phyloP scores from a whole-genome alignment of 345 rosid genomes.

The Capsella bursapastoris region DNA sequence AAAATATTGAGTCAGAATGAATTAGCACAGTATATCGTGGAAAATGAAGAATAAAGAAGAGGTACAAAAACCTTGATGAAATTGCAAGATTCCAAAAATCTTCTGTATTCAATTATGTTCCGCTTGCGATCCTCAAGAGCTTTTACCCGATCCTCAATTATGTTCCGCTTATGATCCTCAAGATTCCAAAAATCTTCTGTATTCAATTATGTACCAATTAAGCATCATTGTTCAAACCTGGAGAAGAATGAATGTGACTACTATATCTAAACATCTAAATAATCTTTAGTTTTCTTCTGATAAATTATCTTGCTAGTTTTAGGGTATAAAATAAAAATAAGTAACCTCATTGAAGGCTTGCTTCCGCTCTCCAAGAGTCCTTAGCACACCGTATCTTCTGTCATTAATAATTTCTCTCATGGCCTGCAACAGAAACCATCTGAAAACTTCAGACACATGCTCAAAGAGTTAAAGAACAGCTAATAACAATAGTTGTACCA shows the following conservation, averaged over 20 bases:
- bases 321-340: constrained; percentile 24
- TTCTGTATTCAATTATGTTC: constrained; percentile 70
- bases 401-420: constrained; percentile 89
- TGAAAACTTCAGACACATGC: constrained; percentile 36
- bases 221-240: constrained; percentile 29
- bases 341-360: constrained; percentile 89
- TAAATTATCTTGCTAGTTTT: constrained; percentile 12
- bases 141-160: constrained; percentile 63
- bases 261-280: constrained; percentile 17
- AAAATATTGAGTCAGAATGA: constrained; percentile 32
- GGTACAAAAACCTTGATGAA: constrained; percentile 74
- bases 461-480: constrained; percentile 18
- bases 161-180: too few relatives aligned
- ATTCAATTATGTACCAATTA: constrained; percentile 1
- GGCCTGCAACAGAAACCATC: constrained; percentile 57
- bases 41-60: not conserved
- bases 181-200: too few relatives aligned
- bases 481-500: constrained; percentile 42
- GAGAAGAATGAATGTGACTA: constrained; percentile 19
- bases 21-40: constrained; percentile 18
- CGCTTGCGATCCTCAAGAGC: constrained; percentile 77
- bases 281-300: constrained; percentile 2
- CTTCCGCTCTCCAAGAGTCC: constrained; percentile 95
- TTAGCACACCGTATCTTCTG: constrained; percentile 86
- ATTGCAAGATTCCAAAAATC: constrained; percentile 83